Evolutionary conservation across 306 rosid species (phyloP), one percentile per base, ranked within the genome.

Genomic region (Vigna radiata): DNA sequence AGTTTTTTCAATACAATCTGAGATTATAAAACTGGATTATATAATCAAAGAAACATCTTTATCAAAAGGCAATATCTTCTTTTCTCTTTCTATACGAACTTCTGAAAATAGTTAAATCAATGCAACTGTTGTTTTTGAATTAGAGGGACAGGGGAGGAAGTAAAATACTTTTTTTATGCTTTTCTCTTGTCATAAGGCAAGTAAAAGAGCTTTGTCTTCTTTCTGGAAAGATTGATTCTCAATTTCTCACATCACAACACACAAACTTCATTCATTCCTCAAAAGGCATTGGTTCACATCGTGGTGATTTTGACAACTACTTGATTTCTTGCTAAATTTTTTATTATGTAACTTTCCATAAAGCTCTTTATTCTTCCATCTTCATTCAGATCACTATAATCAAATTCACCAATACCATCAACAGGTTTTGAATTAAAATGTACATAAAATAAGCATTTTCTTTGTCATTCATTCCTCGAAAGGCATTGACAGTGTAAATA

Each of bases 141-240:
- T 1, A 36, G 9, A 36, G 37, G 37, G 41, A 36, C 41, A 36
- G 8, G 8, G 41, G 41, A 36, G 8, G 1, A 6, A 36, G 41
- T 36, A 6, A 6, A 36, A 36, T 36, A 6, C 7, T 14, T 47
- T 13, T 12, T 13, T 47, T 53, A 33, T 76, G 46, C 80, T 43
- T 77, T 77, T 55, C 81, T 39, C 23, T 43, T 12, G 15, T 55
- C 21, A 29, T 29, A 77, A 77, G 75, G 68, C 75, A 55, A 61
- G 53, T 61, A 47, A 37, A 63, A 77, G 75, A 46, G 56, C 68
- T 77, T 68, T 55, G 23, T 77, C 75, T 54, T 54, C 68, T 68
- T 77, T 67, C 27, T 19, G 0, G 39, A 67, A 77, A 62, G 59
- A 68, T 43, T 67, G 56, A 77, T 67, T 67, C 47, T 53, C 29